Base-by-base conservation (phyloP, 2,329 filamentous ascomycete genomes). In the Colletotrichum incanum region DNA sequence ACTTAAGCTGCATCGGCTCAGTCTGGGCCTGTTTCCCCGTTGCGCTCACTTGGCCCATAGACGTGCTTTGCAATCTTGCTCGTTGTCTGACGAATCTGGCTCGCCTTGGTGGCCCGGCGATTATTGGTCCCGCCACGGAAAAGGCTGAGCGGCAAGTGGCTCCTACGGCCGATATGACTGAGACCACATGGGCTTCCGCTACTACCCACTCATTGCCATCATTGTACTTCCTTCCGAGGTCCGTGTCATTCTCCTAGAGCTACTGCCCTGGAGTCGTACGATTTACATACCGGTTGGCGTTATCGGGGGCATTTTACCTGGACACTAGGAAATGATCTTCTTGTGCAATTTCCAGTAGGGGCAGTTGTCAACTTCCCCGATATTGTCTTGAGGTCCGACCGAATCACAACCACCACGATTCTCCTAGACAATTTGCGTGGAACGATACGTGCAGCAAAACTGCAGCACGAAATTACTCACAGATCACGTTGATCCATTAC, bases 131-230 rank as follows among this genome's bases (percentile, higher is more conserved):
- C 49, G 45, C 52, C 23, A 37, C 60, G 60, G 52, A 26, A 65
- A 70, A 28, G 47, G 47, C 54, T 55, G 70, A 70, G 34, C 47
- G 34, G n/a, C 4, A 26, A 12, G 39, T 47, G n/a, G 43, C 39
- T 50, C 39, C 37, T 65, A 70, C 65, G 47, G 65, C 65, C 65
- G 41, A 26, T 63, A 58, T 26, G 7, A 41, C 20, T 26, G 39
- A 47, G 41, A n/a, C 55, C 34, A 50, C 45, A 26, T 60, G 43
- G 26, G 31, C 20, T 45, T 59, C 52, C 43, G 37, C 50, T 31
- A 41, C 63, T 56, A 43, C 41, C 49, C 64, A 58, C 31, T 31
- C 52, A 41, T 20, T n/a, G 37, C 39, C 34, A n/a, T 54, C 3
- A 43, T 45, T 16, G 39, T 31, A 54, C 61, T 39, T 62, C 43